Conservation (phyloP, 495 filamentous ascomycete species). For the Daldinia bambusicola region DNA sequence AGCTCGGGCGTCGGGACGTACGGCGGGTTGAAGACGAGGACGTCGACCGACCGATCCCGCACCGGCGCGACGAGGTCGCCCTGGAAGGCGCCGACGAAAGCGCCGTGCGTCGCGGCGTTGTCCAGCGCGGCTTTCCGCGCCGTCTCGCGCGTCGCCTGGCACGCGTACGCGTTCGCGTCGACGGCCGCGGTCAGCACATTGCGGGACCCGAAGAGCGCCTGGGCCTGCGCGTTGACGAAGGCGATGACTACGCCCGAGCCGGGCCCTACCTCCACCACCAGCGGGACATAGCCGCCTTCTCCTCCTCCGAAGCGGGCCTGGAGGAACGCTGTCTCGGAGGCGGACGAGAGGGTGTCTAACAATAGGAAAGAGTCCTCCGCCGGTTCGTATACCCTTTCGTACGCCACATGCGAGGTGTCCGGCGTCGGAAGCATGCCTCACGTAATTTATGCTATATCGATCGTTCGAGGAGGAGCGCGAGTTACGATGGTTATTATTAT, state of each 20-base stretch:
- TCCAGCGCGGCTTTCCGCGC: conserved; percentile 62
- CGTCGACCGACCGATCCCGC: conserved; percentile 69
- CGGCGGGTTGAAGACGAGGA: conserved; percentile 95
- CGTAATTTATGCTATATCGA: neutral
- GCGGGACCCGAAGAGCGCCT: conserved; percentile 73
- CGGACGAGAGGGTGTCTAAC: conserved; percentile 86
- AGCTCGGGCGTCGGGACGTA: conserved; percentile 89
- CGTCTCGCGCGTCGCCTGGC: conserved; percentile 72
- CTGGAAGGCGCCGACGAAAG: conserved; percentile 69
- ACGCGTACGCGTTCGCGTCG: conserved; percentile 86
- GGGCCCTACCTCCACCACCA: conserved; percentile 86
- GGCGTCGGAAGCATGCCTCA: conserved; percentile 86
- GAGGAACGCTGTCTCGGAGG: conserved; percentile 77
- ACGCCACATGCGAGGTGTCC: conserved; percentile 87
- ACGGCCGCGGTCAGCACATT: conserved; percentile 77
- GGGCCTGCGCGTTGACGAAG: conserved; percentile 81
- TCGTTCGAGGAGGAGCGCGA: neutral
- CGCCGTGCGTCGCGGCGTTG: conserved; percentile 45
- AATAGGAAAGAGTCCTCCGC: conserved; percentile 96
- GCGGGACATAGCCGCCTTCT: conserved; percentile 55
- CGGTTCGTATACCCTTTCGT: conserved; percentile 88
- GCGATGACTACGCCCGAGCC: conserved; percentile 92
- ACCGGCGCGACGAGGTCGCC: conserved; percentile 73
- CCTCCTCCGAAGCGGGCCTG: conserved; percentile 63
- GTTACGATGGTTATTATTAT: neutral